Base-by-base conservation (phyloP, 2,329 filamentous ascomycete genomes). In the Aspergillus neotritici region DNA sequence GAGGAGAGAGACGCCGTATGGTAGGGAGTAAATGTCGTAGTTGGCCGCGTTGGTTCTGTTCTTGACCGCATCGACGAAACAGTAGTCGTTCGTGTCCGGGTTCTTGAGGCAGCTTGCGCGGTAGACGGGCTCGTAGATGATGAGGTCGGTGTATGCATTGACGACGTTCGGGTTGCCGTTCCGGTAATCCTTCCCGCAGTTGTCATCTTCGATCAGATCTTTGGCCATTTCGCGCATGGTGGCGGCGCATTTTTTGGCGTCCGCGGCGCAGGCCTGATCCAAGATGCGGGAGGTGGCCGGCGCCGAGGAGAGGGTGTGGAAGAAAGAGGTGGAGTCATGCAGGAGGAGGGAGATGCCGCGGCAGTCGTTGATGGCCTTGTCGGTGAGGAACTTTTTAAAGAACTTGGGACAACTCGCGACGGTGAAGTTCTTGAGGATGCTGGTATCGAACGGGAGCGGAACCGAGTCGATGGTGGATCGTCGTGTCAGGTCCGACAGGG, bases 311-410 rank as follows among this genome's bases (percentile, higher is more conserved):
- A 84, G 77, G 13, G 83, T 83, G 43, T 87, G 73, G 71, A 97
- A 97, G 70, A 96, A 95, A 32, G 81, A 80, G 40, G 76, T 79
- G 8, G 91, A 96, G 49, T 86, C 88, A 82, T 94, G 63, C 8
- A 97, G 73, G 51, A 97, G 78, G 56, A 95, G 74, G 1, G 90
- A 95, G 44, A 96, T 74, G 0, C 91, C 87, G 53, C 90, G 80
- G 69, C 91, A 97, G 40, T 76, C 64, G 53, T 79, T 77, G 55
- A 93, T 88, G 3, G 78, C 81, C 5, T 75, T 61, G 59, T 87
- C 78, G 36, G 67, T 69, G 39, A 93, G 74, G 55, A 94, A 80
- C 2, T 64, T 64, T 40, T 78, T 72, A 63, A 94, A 83, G 66
- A 91, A 74, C 4, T 69, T 61, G 11, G 65, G 56, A 36, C 73